These are phyloP conservation scores for Triangularia setosa DNA, from an alignment of 2,329 filamentous ascomycete genomes.

Conservation along the genomic window DNA sequence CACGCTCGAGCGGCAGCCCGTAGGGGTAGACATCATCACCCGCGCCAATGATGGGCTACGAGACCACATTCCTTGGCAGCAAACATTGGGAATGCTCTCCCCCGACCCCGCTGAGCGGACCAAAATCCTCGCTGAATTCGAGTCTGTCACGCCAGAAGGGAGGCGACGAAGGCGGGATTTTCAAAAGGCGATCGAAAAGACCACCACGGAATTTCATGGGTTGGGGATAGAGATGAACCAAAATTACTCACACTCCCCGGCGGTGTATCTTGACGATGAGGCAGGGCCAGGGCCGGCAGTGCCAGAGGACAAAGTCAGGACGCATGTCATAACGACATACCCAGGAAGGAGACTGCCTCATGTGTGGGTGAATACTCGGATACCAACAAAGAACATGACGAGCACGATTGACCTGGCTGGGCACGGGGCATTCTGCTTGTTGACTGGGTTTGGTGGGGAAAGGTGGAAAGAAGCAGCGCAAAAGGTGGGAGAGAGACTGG, in stretches of 20 bases:
- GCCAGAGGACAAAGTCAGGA: conserved; percentile 38
- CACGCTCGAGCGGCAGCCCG: conserved; percentile 45
- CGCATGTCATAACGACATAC: conserved; percentile 48
- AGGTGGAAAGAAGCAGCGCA: conserved; percentile 50
- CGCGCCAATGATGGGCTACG: conserved; percentile 55
- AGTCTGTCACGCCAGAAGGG: conserved; percentile 36
- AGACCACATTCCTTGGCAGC: conserved; percentile 46
- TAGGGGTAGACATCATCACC: conserved; percentile 44
- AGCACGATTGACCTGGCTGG: conserved; percentile 60
- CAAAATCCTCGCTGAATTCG: conserved; percentile 39
- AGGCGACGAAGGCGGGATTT: conserved; percentile 37
- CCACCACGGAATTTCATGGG: conserved; percentile 49
- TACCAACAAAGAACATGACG: conserved; percentile 38
- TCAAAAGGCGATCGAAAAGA: conserved; percentile 39
- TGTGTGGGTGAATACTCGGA: conserved; percentile 54
- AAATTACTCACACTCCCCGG: conserved; percentile 41
- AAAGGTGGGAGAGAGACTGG: conserved; percentile 35
- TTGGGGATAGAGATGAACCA: conserved; percentile 60
- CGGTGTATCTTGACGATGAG: conserved; percentile 45
- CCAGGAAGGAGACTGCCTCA: conserved; percentile 60
- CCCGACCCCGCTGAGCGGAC: conserved; percentile 37
- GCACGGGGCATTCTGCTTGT: conserved; percentile 46
- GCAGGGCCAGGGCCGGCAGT: conserved; percentile 14
- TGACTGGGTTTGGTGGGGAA: conserved; percentile 54
- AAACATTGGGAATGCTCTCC: conserved; percentile 42